phyloP scores from a whole-genome alignment of 1,284 basidiomycete genomes.

The Ganoderma boninense region DNA sequence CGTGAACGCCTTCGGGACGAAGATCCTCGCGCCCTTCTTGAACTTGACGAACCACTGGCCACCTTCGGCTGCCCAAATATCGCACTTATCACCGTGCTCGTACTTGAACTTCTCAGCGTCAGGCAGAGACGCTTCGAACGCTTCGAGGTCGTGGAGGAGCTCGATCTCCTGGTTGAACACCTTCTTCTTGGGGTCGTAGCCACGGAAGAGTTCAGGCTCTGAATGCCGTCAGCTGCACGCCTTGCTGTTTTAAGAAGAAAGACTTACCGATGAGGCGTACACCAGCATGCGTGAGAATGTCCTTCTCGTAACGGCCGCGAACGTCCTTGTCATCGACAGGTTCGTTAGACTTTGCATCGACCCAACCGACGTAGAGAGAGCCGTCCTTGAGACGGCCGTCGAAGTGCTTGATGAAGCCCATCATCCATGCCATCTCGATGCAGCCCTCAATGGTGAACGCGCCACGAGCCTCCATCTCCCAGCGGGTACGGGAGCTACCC shows the following conservation, averaged over 20 bases:
- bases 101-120: conserved; percentile 97
- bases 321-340: conserved; percentile 99
- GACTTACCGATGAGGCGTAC: conserved; percentile 90
- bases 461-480: conserved; percentile 98
- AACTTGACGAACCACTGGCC: conserved; percentile 98
- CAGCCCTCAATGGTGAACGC: conserved; percentile 96
- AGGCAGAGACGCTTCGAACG: conserved; percentile 90
- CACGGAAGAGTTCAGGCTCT: conserved; percentile 98
- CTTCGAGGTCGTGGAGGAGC: conserved; percentile 95
- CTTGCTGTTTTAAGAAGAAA: too few species aligned
- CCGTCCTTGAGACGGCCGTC: conserved; percentile 96
- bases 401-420: conserved; percentile 98
- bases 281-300: conserved; percentile 93
- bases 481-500: conserved; percentile 98
- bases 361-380: conserved; percentile 96
- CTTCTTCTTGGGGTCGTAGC: conserved; percentile 98
- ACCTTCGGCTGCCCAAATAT: conserved; percentile 90
- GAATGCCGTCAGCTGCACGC: conserved; percentile 29
- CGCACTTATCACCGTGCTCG: conserved; percentile 96
- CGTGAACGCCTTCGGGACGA: conserved; percentile 94
- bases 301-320: conserved; percentile 92
- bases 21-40: conserved; percentile 96
- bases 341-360: conserved; percentile 93
- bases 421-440: conserved; percentile 99
- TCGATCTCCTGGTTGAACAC: conserved; percentile 97